These are phyloP conservation scores for Pythium sukuiense DNA, from an alignment of 352 stramenopile genomes.

Conservation along the genomic window DNA sequence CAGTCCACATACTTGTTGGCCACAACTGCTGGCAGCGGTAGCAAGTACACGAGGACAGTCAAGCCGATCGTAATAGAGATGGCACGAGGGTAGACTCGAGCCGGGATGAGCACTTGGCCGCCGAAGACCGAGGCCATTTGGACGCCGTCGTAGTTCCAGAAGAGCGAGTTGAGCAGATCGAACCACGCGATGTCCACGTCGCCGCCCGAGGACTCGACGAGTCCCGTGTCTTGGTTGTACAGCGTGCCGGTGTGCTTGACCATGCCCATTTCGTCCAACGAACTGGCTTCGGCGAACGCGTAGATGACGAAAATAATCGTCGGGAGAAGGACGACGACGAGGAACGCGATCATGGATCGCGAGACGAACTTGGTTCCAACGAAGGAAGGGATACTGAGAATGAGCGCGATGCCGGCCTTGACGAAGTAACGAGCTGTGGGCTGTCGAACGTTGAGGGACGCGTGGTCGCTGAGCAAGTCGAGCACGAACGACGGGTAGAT, in stretches of 20 bases:
- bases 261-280: slow-evolving; percentile 12
- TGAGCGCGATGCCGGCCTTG: slow-evolving; percentile 22
- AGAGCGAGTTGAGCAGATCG: slow-evolving; percentile 86
- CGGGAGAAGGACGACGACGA: slow-evolving; percentile 66
- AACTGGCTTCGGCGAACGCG: slow-evolving; percentile 9
- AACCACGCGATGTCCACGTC: slow-evolving; percentile 46
- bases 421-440: slow-evolving; percentile 11
- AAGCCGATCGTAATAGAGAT: slow-evolving; percentile 74
- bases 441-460: not conserved
- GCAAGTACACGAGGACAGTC: slow-evolving; percentile 55
- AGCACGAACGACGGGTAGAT: slow-evolving; percentile 73
- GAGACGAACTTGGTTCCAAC: slow-evolving; percentile 63
- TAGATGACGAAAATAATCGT: slow-evolving; percentile 56
- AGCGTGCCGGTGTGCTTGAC: slow-evolving; percentile 1
- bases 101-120: slow-evolving; percentile 72
- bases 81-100: slow-evolving; percentile 57
- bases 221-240: not conserved
- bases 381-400: slow-evolving; percentile 21
- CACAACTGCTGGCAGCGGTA: slow-evolving; percentile 65
- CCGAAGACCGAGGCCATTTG: slow-evolving; percentile 78
- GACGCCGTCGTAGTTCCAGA: slow-evolving; percentile 92
- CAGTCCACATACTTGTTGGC: slow-evolving; percentile 24
- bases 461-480: slow-evolving; percentile 7
- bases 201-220: slow-evolving; percentile 2
- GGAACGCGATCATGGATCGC: slow-evolving; percentile 54